Conservation (phyloP, 306 rosid genomes). For the Astragalus glycyphyllos region DNA sequence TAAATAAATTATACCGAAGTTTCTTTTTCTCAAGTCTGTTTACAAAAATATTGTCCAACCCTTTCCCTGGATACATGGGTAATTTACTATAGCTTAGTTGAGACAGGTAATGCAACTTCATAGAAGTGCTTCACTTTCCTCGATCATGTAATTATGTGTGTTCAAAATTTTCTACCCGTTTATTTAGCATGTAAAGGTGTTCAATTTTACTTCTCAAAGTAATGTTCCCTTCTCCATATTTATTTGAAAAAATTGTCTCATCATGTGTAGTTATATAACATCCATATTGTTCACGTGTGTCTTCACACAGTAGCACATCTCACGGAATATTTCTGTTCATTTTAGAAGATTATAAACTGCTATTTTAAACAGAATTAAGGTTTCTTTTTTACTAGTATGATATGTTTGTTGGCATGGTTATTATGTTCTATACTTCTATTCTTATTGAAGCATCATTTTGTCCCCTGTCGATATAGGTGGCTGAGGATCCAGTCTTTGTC, state of each 20-base stretch:
- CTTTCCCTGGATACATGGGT: slow-evolving; percentile 16
- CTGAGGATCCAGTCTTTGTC: slow-evolving; percentile 73
- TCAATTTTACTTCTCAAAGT: slow-evolving; percentile 1
- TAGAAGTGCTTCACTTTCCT: slow-evolving; percentile 34
- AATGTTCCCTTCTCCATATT: slow-evolving; percentile 4
- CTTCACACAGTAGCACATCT: background rate
- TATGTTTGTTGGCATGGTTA: slow-evolving; percentile 11
- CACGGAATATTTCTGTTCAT: slow-evolving; percentile 1
- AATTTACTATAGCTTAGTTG: slow-evolving; percentile 26
- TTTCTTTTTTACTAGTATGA: slow-evolving; percentile 18
- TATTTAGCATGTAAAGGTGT: slow-evolving; percentile 28
- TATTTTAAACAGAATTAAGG: slow-evolving; percentile 16
- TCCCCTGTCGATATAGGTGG: slow-evolving; percentile 66
- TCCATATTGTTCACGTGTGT: slow-evolving; percentile 24
- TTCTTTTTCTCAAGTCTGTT: slow-evolving; percentile 16
- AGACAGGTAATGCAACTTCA: slow-evolving; percentile 9
- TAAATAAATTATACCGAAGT: slow-evolving; percentile 13
- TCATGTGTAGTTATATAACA: background rate
- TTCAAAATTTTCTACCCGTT: slow-evolving; percentile 19
- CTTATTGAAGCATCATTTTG: slow-evolving; percentile 39
- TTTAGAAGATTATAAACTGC: slow-evolving; percentile 6
- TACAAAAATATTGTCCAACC: background rate
- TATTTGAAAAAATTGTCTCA: slow-evolving; percentile 26
- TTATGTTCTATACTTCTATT: slow-evolving; percentile 34
- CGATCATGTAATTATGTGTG: slow-evolving; percentile 21